Evolutionary conservation across 2,329 filamentous ascomycete species (phyloP).

Genomic region (Microsporum audouinii): DNA sequence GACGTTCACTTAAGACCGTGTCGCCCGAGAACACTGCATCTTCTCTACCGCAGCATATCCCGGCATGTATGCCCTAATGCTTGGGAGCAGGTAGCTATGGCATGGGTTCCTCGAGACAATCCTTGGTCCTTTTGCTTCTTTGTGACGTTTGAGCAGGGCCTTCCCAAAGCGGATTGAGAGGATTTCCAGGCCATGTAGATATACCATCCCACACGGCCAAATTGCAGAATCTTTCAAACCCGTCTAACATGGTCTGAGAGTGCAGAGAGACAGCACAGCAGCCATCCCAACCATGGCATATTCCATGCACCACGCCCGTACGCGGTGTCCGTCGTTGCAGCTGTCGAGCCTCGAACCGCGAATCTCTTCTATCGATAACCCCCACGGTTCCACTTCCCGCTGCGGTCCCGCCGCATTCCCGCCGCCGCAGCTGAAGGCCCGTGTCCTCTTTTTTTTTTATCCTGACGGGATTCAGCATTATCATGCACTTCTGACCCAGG

Average conservation of each 20-base stretch:
- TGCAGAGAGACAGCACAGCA: not conserved
- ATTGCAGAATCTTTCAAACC: not conserved
- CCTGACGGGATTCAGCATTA: not conserved
- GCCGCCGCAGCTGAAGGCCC: not conserved
- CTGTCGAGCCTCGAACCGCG: not conserved
- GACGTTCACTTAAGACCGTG: not conserved
- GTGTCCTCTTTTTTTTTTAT: not conserved
- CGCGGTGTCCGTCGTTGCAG: not conserved
- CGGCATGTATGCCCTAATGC: not conserved
- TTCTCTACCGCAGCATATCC: not conserved
- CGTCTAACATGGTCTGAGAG: not conserved
- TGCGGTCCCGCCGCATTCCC: not conserved
- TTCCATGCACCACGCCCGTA: not conserved
- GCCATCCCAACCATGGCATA: not conserved
- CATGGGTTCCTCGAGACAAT: not conserved
- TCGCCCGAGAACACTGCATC: too few species aligned
- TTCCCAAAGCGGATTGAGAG: not conserved
- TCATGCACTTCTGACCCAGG: not conserved
- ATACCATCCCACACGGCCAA: not conserved
- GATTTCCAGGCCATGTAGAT: not conserved
- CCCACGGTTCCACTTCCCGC: not conserved
- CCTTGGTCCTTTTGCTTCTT: not conserved
- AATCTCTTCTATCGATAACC: not conserved
- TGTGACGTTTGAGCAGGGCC: not conserved
- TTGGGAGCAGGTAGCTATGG: not conserved